Evolutionary conservation across 2,329 filamentous ascomycete species (phyloP).

Genomic region (Pezicula radicicola): DNA sequence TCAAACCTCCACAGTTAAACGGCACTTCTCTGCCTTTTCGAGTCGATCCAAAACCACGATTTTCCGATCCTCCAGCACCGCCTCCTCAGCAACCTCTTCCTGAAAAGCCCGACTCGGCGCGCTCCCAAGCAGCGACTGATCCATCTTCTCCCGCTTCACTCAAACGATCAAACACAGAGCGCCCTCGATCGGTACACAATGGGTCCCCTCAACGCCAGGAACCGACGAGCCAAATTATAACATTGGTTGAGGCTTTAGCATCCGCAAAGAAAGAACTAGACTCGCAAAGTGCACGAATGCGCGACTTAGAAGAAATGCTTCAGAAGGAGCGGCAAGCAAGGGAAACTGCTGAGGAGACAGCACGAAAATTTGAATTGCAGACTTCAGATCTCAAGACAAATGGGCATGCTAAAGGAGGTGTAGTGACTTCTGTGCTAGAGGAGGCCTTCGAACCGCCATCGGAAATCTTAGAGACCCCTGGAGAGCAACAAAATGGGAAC

Average conservation of each 20-base stretch:
- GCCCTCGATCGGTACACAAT: conserved; percentile 55
- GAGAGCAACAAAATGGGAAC: conserved; percentile 22
- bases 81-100: conserved; percentile 91
- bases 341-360: conserved; percentile 79
- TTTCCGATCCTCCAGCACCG: conserved; percentile 89
- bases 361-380: conserved; percentile 66
- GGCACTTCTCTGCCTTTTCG: conserved; percentile 48
- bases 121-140: conserved; percentile 39
- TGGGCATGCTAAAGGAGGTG: conserved; percentile 33
- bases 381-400: conserved; percentile 40
- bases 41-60: conserved; percentile 75
- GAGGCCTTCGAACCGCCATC: conserved; percentile 42
- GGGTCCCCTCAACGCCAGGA: conserved; percentile 47
- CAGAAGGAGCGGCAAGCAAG: conserved; percentile 77
- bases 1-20: conserved; percentile 45
- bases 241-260: conserved; percentile 80
- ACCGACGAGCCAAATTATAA: conserved; percentile 70
- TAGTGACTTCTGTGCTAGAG: conserved; percentile 39
- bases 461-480: conserved; percentile 25
- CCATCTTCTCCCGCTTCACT: conserved; percentile 59
- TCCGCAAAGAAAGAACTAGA: conserved; percentile 85
- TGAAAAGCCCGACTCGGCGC: conserved; percentile 78
- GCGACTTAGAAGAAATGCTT: conserved; percentile 76
- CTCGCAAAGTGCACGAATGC: conserved; percentile 74
- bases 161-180: conserved; percentile 74